Base-by-base conservation (phyloP, 768 basidiomycete species). In the Kwoniella dendrophila region DNA sequence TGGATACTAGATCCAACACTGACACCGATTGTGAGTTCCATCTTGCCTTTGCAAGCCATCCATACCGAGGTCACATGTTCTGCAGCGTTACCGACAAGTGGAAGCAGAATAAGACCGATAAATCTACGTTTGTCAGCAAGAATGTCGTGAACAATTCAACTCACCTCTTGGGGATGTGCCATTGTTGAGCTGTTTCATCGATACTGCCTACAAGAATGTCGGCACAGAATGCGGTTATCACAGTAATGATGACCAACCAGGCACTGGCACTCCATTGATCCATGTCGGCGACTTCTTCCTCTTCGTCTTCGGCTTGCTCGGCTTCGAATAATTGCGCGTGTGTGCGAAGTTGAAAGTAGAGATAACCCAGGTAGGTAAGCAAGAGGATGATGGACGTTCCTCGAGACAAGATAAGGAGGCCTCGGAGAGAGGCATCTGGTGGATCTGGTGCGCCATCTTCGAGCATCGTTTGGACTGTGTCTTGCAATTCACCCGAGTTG, bases 181-280 rank as follows among this genome's bases (percentile, higher is more conserved):
- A 92, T 40, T 88, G 83, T 12, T 85, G 81, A 2, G 92, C 90
- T 26, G 90, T 90, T 75, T 94, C 92, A 76, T 95, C 93, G 66
- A 96, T 95, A 3, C 90, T 91, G 2, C 88, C 89, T 36, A 95
- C 92, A 8, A 85, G 80, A 73, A 86, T 90, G 76, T 96, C 93
- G 29, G 93, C 92, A 67, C 90, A 91, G 81, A 95, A 91, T 0
- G 90, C 84, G 0, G 92, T 95, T 47, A 90, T 73, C 47, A 94
- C 81, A 1, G 93, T 94, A 12, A 90, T 86, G 34, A 80, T 74
- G 34, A 92, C 81, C 6, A 96, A 82, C 54, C 85, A 85, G 56
- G 81, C 58, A 14, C 81, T 84, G 14, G 90, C 90, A 18, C 90
- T 83, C 56, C 83, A 78, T 36, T 85, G 81, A 78, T 85, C 90